Evolutionary conservation across 75 land plant genomes (phyloP), one percentile per base, ranked within the genome.

Genomic region (Pseudotsuga menziesii): DNA sequence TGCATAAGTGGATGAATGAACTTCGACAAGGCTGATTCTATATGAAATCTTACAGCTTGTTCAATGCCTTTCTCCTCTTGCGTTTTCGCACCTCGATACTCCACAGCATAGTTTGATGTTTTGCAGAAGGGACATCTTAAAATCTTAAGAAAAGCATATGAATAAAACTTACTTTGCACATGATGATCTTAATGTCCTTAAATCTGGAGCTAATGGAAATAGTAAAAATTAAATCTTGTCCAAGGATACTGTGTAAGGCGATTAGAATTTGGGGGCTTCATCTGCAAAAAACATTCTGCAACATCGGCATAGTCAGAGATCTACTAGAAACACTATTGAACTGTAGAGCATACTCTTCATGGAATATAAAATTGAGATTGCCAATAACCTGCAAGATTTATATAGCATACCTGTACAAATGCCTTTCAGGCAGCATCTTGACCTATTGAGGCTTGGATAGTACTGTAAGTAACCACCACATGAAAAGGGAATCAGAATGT

Each of bases 261-360:
- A 64, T 85, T 77, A 15, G 87, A 87, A 82, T 94, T 80, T 11
- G 99, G 91, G 19, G 89, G 76, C 75, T 96, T 94, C 89, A 94
- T 91, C 88, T 96, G 99, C 82, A 96, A 74, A 80, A 92, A 96
- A 78, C 99, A 96, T 85, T 96, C 99, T 96, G 94, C 6, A 69
- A 69, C 72, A 69, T 11, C 4, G 72, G 20, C 41, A 69, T 39
- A 69, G 41, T 69, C 72, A 69, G 72, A 20, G 54, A 41, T 8
- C 23, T 8, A 55, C 22, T 19, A 58, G 54, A 48, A 9, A 2
- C 54, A 48, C 12, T 48, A 48, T 48, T 48, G 12, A 48, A 48
- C 54, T 48, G 12, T 11, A 48, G 54, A 11, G 54, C 12, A 48
- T 48, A 48, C 54, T 48, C 54, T 48, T 48, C 11, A 48, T 48